Evolutionary conservation across 179 eudicot species (phyloP), one percentile per base, ranked within the genome.

Genomic region (Drosera spatulata): DNA sequence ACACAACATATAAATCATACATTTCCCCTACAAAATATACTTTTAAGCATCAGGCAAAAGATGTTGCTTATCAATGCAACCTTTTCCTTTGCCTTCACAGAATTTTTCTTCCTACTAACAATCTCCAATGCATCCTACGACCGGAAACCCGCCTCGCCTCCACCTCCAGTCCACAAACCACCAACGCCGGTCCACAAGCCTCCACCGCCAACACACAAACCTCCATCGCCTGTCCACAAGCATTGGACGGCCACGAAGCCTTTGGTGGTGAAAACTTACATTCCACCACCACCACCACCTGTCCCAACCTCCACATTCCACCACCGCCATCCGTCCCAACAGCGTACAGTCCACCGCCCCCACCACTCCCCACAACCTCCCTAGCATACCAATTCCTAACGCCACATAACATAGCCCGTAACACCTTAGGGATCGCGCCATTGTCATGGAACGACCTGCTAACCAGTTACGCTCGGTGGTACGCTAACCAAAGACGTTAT

Each of bases 401-500:
- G 22, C 69, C 72, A 2, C 91, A 85, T 15, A 85, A 85, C 56
- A 77, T 75, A 1, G 85, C 79, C 4, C 71, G 91, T 5, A 44
- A 72, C 3, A 52, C 56, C 2, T 45, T 75, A 2, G 50, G 73
- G 0, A 40, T 76, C 58, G n/a, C 6, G 6, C 77, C 79, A 4
- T 53, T 80, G 42, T 56, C 8, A 40, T 80, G 84, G 84, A 76
- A 76, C 53, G 41, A 9, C 5, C 58, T 40, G 15, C 67, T 80
- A 3, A 77, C 79, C 2, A 40, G 43, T 4, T 76, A 67, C 5
- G 84, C 81, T 0, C 47, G 55, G 33, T 39, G 64, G 70, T 80
- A 69, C 3, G 94, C 88, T 2, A 69, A 73, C 66, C 76, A 73
- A 55, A 57, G 89, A 59, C 58, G 72, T 6, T 5, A 11, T 6